phyloP scores from a whole-genome alignment of 1,284 basidiomycete genomes.

The Leccinum pachyderme region DNA sequence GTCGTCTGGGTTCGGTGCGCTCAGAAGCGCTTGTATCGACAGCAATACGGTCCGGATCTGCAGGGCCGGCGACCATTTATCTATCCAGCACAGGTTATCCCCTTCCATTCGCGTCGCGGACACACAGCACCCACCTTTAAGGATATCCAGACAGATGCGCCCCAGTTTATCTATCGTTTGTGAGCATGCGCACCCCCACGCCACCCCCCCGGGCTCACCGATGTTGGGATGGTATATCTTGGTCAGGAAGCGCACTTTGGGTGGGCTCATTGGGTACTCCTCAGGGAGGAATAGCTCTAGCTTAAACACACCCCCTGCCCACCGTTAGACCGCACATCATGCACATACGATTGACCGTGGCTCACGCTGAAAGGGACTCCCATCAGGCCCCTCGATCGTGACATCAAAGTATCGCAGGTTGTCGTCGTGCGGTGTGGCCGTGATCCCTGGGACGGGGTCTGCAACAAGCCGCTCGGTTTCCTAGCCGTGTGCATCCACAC shows the following conservation, averaged over 20 bases:
- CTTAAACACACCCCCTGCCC: constrained; percentile 85
- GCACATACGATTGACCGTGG: constrained; percentile 12
- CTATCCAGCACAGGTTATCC: constrained; percentile 39
- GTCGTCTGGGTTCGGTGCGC: constrained; percentile 97
- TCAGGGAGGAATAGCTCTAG: constrained; percentile 97
- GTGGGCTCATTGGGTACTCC: constrained; percentile 99
- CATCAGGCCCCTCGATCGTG: constrained; percentile 90
- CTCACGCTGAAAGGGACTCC: constrained; percentile 92
- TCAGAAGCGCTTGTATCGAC: constrained; percentile 93
- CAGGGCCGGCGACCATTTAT: constrained; percentile 98
- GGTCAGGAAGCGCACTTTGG: constrained; percentile 97
- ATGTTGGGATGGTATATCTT: constrained; percentile 99
- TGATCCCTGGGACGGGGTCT: constrained; percentile 95
- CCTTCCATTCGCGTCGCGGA: not conserved
- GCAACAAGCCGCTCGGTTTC: constrained; percentile 96
- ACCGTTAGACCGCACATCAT: constrained; percentile 7
- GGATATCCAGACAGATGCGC: constrained; percentile 95
- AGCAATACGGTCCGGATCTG: constrained; percentile 98
- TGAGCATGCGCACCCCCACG: constrained; percentile 25
- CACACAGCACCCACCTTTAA: constrained; percentile 70
- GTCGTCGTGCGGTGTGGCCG: constrained; percentile 92
- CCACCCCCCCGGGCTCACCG: constrained; percentile 51
- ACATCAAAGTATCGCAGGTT: constrained; percentile 99
- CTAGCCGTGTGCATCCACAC: constrained; percentile 41
- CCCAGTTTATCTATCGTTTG: constrained; percentile 85